Evolutionary conservation across 2,329 filamentous ascomycete species (phyloP), one percentile per base, ranked within the genome.

Genomic region (Lachnellula arida): DNA sequence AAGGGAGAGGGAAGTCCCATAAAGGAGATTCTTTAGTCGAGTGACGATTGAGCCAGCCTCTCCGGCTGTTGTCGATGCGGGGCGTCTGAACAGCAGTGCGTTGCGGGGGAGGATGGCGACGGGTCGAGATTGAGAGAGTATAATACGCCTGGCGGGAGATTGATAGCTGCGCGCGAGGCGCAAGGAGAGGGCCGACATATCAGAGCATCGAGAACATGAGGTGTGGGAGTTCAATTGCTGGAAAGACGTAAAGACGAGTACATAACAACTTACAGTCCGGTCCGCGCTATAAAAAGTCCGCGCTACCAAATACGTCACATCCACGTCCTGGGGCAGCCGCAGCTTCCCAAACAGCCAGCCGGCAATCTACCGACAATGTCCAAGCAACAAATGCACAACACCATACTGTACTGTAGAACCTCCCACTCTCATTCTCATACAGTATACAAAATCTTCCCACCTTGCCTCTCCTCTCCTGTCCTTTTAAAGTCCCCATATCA

Each of bases 1-100:
- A 5, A 85, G 62, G 1, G 78, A 72, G 43, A 86, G 64, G 2
- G 80, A 75, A 19, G 81, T 80, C 49, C 81, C 80, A 57, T 77
- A 78, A 39, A 81, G 58, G 57, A 80, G 56, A 64, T 79, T 80
- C 60, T 75, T 76, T 14, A 78, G 63, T 46, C 76, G 73, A 3
- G 75, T 76, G 28, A 71, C 70, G 0, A 73, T 62, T 4, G 74
- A 75, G 39, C 57, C 53, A 32, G 68, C 51, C 42, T 66, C 64
- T 19, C 68, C 39, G n/a, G 62, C 53, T 44, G 62, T 32, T 17
- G 63, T 64, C 7, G 65, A 63, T 8, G 63, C 57, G 34, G 60
- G 54, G 39, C 60, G 62, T 49, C 37, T 22, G 46, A 42, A 14
- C 34, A 46, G 46, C 42, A 48, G 6, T 53, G 46, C 35, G 53